Conservation (phyloP, 805 yeast genomes). For the Lipomyces lipofer region DNA sequence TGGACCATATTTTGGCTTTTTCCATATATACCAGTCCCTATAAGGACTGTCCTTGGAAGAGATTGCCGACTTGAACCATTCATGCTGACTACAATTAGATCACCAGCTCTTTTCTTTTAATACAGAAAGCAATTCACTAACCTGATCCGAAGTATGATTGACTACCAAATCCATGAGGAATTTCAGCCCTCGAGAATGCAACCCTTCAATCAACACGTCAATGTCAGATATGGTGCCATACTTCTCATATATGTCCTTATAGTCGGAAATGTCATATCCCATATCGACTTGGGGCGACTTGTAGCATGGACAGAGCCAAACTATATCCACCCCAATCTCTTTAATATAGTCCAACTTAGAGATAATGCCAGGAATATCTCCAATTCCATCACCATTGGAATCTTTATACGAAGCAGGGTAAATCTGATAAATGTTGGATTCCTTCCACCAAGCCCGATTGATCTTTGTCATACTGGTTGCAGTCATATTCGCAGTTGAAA, state of each 20-base stretch:
- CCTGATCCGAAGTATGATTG: constrained; percentile 53
- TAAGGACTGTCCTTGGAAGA: constrained; percentile 53
- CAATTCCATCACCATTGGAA: constrained; percentile 59
- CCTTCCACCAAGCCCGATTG: constrained; percentile 51
- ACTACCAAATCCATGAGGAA: constrained; percentile 58
- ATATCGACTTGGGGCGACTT: constrained; percentile 63
- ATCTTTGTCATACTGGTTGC: too few relatives aligned
- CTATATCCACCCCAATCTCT: constrained; percentile 50
- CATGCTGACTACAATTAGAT: constrained; percentile 44
- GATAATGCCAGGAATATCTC: constrained; percentile 56
- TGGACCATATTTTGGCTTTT: constrained; percentile 46
- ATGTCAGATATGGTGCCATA: constrained; percentile 58
- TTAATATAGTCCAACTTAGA: constrained; percentile 55
- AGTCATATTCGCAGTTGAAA: too few relatives aligned
- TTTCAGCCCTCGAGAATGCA: constrained; percentile 53
- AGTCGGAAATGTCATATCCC: constrained; percentile 65
- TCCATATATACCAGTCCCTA: constrained; percentile 66
- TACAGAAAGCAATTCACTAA: background rate
- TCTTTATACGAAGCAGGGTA: constrained; percentile 66
- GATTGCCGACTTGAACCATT: constrained; percentile 59
- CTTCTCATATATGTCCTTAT: constrained; percentile 52
- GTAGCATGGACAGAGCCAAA: constrained; percentile 62
- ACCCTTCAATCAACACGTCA: constrained; percentile 50
- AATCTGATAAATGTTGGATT: constrained; percentile 53
- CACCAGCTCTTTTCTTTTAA: background rate